Evolutionary conservation across 2,329 filamentous ascomycete species (phyloP).

Genomic region (Cryphonectria carpinicola): DNA sequence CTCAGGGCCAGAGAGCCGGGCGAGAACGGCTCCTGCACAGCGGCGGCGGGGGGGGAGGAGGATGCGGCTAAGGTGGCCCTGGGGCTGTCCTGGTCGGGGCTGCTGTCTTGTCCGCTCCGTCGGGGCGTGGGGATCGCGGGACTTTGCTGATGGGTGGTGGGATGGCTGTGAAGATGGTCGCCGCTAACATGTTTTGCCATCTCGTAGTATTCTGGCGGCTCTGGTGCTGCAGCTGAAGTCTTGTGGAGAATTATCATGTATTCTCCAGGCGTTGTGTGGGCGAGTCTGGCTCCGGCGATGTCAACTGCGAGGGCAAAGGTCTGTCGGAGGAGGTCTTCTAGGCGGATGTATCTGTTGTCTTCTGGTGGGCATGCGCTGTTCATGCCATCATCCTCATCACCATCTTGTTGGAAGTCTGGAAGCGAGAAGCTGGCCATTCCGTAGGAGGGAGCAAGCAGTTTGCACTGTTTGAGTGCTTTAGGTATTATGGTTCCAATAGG

Average conservation of each 20-base stretch:
- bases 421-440: background rate
- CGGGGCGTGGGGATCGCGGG: background rate
- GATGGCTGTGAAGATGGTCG: background rate
- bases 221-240: background rate
- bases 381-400: background rate
- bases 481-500: background rate
- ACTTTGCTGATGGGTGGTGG: background rate
- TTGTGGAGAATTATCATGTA: constrained; percentile 17
- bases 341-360: constrained; percentile 9
- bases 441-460: background rate
- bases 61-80: background rate
- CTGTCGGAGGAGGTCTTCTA: constrained; percentile 21
- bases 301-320: constrained; percentile 21
- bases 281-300: constrained; percentile 6
- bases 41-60: constrained; percentile 1
- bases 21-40: constrained; percentile 25
- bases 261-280: background rate
- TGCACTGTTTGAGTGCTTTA: background rate
- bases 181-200: background rate
- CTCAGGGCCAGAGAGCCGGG: constrained; percentile 22
- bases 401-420: background rate
- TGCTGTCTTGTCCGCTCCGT: background rate
- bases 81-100: constrained; percentile 3
- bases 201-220: background rate
- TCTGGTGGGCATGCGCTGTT: background rate